A percentile compares a stretch with the other conserved stretches of the same genome.
These are phyloP conservation scores for Talaromyces rugulosus DNA, from an alignment of 2,329 filamentous ascomycete genomes.

Conservation along the genomic window DNA sequence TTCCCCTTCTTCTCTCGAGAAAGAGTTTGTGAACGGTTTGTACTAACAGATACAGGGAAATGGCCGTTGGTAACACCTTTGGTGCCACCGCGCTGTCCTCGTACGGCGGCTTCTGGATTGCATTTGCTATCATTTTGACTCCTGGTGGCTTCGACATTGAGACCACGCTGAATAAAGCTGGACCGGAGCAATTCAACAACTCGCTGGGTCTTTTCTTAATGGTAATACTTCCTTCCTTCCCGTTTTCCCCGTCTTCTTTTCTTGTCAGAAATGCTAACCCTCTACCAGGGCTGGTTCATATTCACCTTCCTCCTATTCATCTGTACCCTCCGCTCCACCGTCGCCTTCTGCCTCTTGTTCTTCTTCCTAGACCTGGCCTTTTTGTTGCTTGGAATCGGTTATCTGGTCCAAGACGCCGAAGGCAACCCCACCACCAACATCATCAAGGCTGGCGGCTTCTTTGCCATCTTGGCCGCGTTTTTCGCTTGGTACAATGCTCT, in stretches of 20 bases:
- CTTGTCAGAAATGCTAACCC: constrained; percentile 6
- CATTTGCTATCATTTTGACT: constrained; percentile 67
- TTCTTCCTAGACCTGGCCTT: constrained; percentile 73
- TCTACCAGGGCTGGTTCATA: constrained; percentile 68
- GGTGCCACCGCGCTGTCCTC: constrained; percentile 77
- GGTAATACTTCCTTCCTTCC: constrained; percentile 31
- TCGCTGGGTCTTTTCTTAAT: constrained; percentile 71
- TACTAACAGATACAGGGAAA: constrained; percentile 57
- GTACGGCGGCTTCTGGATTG: constrained; percentile 81
- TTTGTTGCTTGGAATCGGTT: constrained; percentile 64
- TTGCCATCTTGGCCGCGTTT: constrained; percentile 77
- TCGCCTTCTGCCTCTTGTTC: constrained; percentile 75
- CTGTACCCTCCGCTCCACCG: constrained; percentile 70
- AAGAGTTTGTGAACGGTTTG: background rate
- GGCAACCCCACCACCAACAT: constrained; percentile 44
- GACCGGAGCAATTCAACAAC: constrained; percentile 45
- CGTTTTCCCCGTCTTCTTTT: background rate
- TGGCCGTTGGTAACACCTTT: constrained; percentile 83
- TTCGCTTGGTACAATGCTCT: constrained; percentile 84
- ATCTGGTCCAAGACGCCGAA: constrained; percentile 51
- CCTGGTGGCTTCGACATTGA: constrained; percentile 62
- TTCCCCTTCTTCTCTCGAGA: background rate
- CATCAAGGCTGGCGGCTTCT: constrained; percentile 69
- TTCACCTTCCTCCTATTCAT: constrained; percentile 72
- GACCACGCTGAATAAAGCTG: constrained; percentile 20